Evolutionary conservation across 129 eudicot genomes (phyloP), one percentile per base, ranked within the genome.

Genomic region (Chrysanthemum lavandulifolium): DNA sequence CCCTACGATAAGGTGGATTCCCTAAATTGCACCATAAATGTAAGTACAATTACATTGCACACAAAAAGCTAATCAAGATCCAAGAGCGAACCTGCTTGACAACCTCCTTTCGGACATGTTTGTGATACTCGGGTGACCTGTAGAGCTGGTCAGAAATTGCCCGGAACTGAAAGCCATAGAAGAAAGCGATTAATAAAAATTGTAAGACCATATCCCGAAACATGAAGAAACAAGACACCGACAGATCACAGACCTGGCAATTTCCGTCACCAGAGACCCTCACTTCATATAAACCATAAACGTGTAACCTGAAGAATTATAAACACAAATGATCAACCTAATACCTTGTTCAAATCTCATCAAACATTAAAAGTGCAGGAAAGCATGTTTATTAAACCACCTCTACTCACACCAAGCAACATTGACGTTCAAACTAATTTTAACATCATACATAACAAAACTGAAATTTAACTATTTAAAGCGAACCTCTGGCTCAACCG

Each of bases 191-290:
- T 11, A 68, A 15, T 49, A 45, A 36, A 58, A 8, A 61, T 54
- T 47, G 45, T 54, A 31, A 70, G 21, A 62, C 1, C 43, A 13
- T 3, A 48, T 31, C 64, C 6, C 2, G 3, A 36, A 61, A 67
- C 15, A 12, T 1, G 49, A 69, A 61, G 40, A 19, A 60, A 13
- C 15, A 50, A 56, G 61, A 73, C 82, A 18, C 69, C 1, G 10
- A 36, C 45, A 36, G 10, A 36, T 36, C 45, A 36, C 45, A 36
- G 45, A 90, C 96, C 96, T 90, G 97, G 77, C 97, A 90, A 72
- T 90, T 90, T 67, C 97, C 97, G 62, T 90, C 97, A 54, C 97
- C 97, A 29, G 90, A 85, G 59, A 90, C 90, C 78, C 80, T 83
- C 71, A 87, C 84, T 75, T 90, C 97, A 79, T 57, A 76, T 64